Evolutionary conservation across 352 stramenopile genomes (phyloP).

Genomic region (Pythium volutum): DNA sequence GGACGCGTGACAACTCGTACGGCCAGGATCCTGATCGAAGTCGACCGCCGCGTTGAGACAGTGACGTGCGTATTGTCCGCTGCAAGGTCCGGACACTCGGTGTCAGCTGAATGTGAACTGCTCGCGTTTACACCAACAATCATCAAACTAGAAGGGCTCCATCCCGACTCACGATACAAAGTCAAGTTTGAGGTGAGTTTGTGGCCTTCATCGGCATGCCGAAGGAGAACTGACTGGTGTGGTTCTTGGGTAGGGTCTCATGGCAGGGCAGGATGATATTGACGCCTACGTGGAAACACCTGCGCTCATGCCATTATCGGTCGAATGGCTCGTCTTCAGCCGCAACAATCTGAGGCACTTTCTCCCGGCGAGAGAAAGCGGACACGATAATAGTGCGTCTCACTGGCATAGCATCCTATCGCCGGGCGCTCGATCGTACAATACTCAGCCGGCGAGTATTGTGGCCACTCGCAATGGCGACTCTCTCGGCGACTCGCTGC

Average conservation of each 20-base stretch:
- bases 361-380: conserved; percentile 19
- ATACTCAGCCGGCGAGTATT: conserved; percentile 29
- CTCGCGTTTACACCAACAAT: conserved; percentile 52
- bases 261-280: conserved; percentile 20
- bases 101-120: conserved; percentile 25
- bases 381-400: neutral
- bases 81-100: neutral
- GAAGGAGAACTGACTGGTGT: neutral
- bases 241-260: conserved; percentile 33
- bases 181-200: conserved; percentile 51
- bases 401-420: conserved; percentile 43
- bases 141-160: conserved; percentile 56
- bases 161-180: conserved; percentile 49
- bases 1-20: conserved; percentile 51
- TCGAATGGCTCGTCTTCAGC: conserved; percentile 57
- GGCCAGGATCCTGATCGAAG: conserved; percentile 56
- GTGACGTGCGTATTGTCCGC: conserved; percentile 35
- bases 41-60: conserved; percentile 41
- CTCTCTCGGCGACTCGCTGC: conserved; percentile 33
- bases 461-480: conserved; percentile 36
- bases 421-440: conserved; percentile 36
- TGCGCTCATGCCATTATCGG: conserved; percentile 29
- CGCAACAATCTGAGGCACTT: conserved; percentile 32
- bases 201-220: neutral
- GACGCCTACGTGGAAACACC: conserved; percentile 37